Evolutionary conservation across 352 stramenopile genomes (phyloP), one percentile per base, ranked within the genome.

Genomic region (Thalassiosira mediterranea): DNA sequence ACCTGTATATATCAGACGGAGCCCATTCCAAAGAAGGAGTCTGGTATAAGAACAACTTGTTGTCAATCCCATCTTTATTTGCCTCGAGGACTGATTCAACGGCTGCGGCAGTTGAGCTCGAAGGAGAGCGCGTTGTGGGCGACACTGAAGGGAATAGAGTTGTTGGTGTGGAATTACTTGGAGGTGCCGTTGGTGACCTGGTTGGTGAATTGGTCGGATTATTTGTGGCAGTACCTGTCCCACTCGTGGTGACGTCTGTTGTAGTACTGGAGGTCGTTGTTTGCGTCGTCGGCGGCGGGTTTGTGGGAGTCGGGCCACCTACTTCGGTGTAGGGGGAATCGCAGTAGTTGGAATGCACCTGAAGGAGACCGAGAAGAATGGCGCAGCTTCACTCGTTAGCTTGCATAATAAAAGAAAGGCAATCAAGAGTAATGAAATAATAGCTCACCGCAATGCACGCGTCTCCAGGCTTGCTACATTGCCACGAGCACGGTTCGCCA

Each of bases 401-500:
- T 19, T 52, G 44, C 26, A 52, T 52, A 52, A 26, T 5, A 19
- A 52, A 52, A 10, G n/a, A 52, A 21, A 17, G 7, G 5, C n/a
- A 60, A 21, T 57, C 31, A 21, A 38, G 63, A 19, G 47, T 32
- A 31, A 23, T 49, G 37, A 34, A 60, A 38, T 63, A 29, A 13
- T 49, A 44, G 51, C 47, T 46, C 15, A 78, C 53, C 11, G 59
- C 46, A 52, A 71, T 42, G 26, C 73, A 82, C 38, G 32, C 37
- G 15, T 77, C 66, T 42, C 73, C 67, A 37, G 52, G 46, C 44
- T 61, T 57, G 26, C 52, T 63, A 28, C 59, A 76, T 46, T 81
- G 64, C 72, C 63, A 83, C 23, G 29, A 64, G 47, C 74, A 83
- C 28, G 66, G 60, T 31, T 75, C 69, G 1, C 70, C 68, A 52